Base-by-base conservation (phyloP, 805 yeast genomes). In the Hanseniaspora valbyensis region DNA sequence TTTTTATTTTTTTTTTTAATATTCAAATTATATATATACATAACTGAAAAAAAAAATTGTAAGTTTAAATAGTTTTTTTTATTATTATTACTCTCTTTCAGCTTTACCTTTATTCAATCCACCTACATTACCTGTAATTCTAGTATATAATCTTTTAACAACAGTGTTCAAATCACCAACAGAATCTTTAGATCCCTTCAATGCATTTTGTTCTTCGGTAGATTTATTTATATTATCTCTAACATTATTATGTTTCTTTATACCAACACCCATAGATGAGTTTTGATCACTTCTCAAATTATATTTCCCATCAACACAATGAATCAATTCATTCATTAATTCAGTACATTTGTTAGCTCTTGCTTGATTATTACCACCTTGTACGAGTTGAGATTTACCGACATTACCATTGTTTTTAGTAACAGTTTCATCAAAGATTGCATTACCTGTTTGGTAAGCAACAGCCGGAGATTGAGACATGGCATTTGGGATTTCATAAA, bases 291-390 rank as follows among this genome's bases (percentile, higher is more conserved):
- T 62, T 66, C 56, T 61, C 61, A 16, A 61, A 13, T 34, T 41
- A n/a, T 39, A 46, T 34, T 46, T 46, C 16, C 51, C 69, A 44
- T 70, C 66, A 82, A 86, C 83, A 63, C 96, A 89, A 13, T 66
- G 66, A 61, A 85, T 85, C 62, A 88, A 74, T 54, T 84, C 86
- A 32, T 66, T 63, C 60, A 82, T 94, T 42, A 85, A 66, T 7
- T 69, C 70, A 22, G 73, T 69, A 67, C 97, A 89, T 42, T 69
- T 73, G 10, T 73, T 68, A 21, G 81, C 70, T 54, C 30, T 39
- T 13, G 51, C 38, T 33, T 39, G 44, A 33, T 39, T 40, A 34
- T 32, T 46, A 8, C 51, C 51, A 37, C 51, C 51, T 21, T 46
- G 51, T 7, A 46, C 44, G 2, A 40, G 28, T 28, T 46, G 42